Evolutionary conservation across 345 rosid genomes (phyloP), one percentile per base, ranked within the genome.

Genomic region (Clarkia xantiana): DNA sequence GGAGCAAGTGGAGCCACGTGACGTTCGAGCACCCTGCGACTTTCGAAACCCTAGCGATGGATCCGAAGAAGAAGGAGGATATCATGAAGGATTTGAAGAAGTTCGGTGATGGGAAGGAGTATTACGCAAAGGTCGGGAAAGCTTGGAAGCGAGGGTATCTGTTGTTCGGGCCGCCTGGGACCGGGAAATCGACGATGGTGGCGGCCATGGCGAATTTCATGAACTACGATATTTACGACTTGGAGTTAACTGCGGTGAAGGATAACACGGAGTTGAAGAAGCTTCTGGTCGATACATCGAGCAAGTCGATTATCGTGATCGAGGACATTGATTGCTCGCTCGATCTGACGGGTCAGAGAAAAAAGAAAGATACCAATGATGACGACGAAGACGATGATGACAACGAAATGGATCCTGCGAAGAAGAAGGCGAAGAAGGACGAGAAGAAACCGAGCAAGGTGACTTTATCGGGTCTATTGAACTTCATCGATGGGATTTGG

Each of bases 241-340:
- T 57, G 11, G 67, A 63, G 53, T 43, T 63, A 19, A 63, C 67
- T 0, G 15, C 62, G 18, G 62, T 63, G 1, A 57, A 63, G 51
- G 48, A 63, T 36, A 57, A 63, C 46, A 18, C 67, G 13, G 62
- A 57, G 39, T 49, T 63, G 40, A 57, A 45, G 52, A 57, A 50
- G 47, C 49, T 63, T 11, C 43, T 57, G 49, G 52, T 63, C 3
- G 67, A 57, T 14, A 63, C 67, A 1, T 5, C 54, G 9, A 22
- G 67, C 58, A 57, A 63, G 53, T 63, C 67, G 3, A 57, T 63
- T 44, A 52, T 63, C 12, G 62, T 63, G 22, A 57, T 63, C 4
- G 67, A 63, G 41, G 67, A 63, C 22, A 63, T 57, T 2, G 62
- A 63, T 44, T 63, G 67, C 58, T 63, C 67, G 0, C 53, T 63